Base-by-base conservation (phyloP, 1,284 basidiomycete genomes). In the Irpex sp. region DNA sequence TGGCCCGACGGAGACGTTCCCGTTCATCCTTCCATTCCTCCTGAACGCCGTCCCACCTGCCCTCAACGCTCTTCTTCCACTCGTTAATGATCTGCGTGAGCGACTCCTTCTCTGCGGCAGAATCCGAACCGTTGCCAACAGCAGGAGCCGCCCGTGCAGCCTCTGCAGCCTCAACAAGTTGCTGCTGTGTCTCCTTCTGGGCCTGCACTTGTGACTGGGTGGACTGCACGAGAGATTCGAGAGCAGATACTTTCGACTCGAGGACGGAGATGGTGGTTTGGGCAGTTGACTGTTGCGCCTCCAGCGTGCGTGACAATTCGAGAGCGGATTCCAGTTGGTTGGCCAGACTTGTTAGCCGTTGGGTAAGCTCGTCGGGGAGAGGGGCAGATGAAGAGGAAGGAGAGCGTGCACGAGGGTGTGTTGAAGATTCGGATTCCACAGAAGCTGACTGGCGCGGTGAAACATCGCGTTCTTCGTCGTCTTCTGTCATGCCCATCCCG, bases 21-120 rank as follows among this genome's bases (percentile, higher is more conserved):
- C 94, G 82, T 76, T 97, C 96, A 26, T 85, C 79, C 5, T 83
- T 83, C 93, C 95, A 95, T 58, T 91, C 89, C 68, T 93, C 88
- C 66, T 91, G 85, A 54, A 95, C 88, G 62, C 81, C 78, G 37
- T 80, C 82, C 92, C 93, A 96, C 63, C 89, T 85, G 5, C 88
- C 87, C 69, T 96, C 93, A 13, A 93, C 85, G 5, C 73, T 78
- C 72, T 85, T 88, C 73, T 87, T 89, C 87, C 86, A 90, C 65
- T 89, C 85, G 5, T 76, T 75, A 58, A 91, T 75, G 74, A 87
- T 82, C 21, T 79, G 74, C 1, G 81, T 83, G 44, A 88, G 73
- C 1, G 81, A 82, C 51, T 82, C 81, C 8, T 77, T 79, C 59
- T 79, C 78, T 44, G 74, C 68, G 44, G 71, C 71, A 2, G 71